Conservation (phyloP, 306 rosid genomes). For the Rubus parviflorus region DNA sequence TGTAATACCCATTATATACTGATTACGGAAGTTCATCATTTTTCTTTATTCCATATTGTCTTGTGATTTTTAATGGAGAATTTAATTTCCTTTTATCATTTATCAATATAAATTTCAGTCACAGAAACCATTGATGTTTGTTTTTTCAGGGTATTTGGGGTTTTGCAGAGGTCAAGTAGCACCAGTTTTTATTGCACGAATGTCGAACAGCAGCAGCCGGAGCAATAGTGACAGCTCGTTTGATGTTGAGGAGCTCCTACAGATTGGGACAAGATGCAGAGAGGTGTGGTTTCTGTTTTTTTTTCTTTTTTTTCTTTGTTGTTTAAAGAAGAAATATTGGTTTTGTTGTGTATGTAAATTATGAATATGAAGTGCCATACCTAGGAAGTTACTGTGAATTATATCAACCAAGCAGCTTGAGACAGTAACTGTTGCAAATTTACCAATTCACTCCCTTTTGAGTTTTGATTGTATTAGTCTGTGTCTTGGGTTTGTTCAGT, state of each 20-base stretch:
- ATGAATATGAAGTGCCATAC: neutral
- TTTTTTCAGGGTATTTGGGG: neutral
- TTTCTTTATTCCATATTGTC: neutral
- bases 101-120: neutral
- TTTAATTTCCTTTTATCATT: neutral
- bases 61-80: neutral
- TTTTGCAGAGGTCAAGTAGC: neutral
- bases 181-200: slow-evolving; percentile 22
- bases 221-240: slow-evolving; percentile 31
- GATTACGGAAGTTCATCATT: neutral
- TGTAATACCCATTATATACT: neutral
- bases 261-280: slow-evolving; percentile 53
- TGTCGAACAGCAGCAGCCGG: slow-evolving; percentile 42
- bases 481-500: neutral
- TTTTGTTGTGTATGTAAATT: neutral
- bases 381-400: neutral
- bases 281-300: slow-evolving; percentile 47
- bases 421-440: neutral
- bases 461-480: neutral
- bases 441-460: neutral
- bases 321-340: neutral
- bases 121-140: neutral
- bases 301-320: slow-evolving; percentile 1
- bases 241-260: slow-evolving; percentile 52
- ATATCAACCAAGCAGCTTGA: neutral